Percentiles rank a stretch among this genome's conserved stretches.
Evolutionary conservation across 2,329 filamentous ascomycete species (phyloP).

Genomic region (Tolypocladium pustulatum): DNA sequence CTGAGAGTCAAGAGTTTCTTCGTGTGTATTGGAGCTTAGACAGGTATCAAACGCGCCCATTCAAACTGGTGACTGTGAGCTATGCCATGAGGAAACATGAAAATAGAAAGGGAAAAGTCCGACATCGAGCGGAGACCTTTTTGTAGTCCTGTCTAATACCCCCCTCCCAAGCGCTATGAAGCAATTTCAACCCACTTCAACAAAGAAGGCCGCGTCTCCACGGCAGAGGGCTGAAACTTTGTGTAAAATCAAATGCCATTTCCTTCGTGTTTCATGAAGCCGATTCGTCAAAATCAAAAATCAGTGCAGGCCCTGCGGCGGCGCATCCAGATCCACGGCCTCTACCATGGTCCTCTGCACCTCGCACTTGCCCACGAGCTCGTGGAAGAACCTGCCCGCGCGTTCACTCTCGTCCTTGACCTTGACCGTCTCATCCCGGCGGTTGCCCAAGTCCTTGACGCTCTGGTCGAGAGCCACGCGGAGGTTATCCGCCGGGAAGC

Average conservation of each 20-base stretch:
- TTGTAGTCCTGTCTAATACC: neutral
- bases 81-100: neutral
- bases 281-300: conserved; percentile 4
- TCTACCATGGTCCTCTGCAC: conserved; percentile 39
- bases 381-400: conserved; percentile 81
- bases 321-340: conserved; percentile 44
- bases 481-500: conserved; percentile 77
- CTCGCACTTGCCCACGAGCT: conserved; percentile 60
- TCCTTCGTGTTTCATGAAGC: neutral
- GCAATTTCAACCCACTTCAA: neutral
- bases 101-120: neutral
- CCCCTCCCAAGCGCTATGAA: neutral
- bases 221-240: neutral
- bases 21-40: neutral
- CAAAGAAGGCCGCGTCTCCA: neutral
- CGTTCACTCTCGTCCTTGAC: conserved; percentile 74
- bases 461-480: conserved; percentile 73
- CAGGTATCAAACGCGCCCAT: neutral
- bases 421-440: conserved; percentile 76
- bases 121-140: neutral
- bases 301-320: conserved; percentile 28
- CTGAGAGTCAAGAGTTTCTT: neutral
- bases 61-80: neutral
- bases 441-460: conserved; percentile 69
- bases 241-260: neutral